Evolutionary conservation across 2,329 filamentous ascomycete species (phyloP).

Genomic region (Spiromastix sp.): DNA sequence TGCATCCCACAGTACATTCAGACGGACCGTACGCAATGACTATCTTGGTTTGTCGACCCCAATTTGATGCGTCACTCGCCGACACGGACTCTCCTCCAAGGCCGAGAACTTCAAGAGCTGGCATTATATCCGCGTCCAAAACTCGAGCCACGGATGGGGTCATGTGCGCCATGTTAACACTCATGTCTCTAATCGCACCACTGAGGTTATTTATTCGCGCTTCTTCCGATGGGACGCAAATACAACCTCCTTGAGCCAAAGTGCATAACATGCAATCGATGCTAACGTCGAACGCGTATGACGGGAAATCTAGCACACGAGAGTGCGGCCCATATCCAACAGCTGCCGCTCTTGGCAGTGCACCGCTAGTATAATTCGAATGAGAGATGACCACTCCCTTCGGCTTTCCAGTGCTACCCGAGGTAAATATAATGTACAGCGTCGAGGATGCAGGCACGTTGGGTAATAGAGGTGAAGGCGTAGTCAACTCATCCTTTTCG

Average conservation of each 20-base stretch:
- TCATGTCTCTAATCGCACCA: constrained; percentile 40
- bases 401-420: constrained; percentile 43
- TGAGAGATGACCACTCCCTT: constrained; percentile 56
- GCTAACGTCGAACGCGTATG: constrained; percentile 44
- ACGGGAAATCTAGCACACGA: constrained; percentile 51
- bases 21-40: constrained; percentile 36
- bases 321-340: constrained; percentile 40
- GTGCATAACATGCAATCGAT: constrained; percentile 47
- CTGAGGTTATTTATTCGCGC: constrained; percentile 41
- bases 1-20: constrained; percentile 34
- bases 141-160: constrained; percentile 49
- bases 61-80: constrained; percentile 30
- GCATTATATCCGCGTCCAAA: constrained; percentile 32
- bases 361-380: constrained; percentile 46
- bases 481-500: not conserved
- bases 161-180: constrained; percentile 46
- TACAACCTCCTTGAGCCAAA: constrained; percentile 45
- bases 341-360: constrained; percentile 42
- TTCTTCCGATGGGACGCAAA: constrained; percentile 46
- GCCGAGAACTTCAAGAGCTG: constrained; percentile 30
- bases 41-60: constrained; percentile 32
- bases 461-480: constrained; percentile 1
- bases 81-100: constrained; percentile 37
- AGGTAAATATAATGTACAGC: constrained; percentile 52
- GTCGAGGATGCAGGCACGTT: constrained; percentile 9